Conservation (phyloP, 129 eudicot species). For the Lactuca saligna region DNA sequence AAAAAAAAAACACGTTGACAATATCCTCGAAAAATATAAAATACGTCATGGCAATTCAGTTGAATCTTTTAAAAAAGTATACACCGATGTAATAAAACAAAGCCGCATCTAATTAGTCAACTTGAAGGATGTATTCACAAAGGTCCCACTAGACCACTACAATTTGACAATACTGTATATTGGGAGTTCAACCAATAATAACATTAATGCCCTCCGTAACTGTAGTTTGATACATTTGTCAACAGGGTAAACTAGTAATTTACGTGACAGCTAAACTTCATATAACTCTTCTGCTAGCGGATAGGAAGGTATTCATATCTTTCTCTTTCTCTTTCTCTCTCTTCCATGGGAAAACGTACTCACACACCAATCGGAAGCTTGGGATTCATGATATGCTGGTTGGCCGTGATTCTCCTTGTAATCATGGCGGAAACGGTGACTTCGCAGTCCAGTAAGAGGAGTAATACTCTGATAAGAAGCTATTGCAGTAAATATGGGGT, state of each 20-base stretch:
- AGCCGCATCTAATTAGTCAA: background rate
- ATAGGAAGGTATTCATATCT: background rate
- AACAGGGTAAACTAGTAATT: background rate
- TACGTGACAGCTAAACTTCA: background rate
- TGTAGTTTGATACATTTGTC: background rate
- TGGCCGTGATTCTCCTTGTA: background rate
- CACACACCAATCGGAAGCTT: background rate
- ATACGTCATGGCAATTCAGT: too few relatives aligned
- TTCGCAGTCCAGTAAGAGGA: constrained; percentile 37
- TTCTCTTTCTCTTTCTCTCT: constrained; percentile 1
- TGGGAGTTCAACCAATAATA: background rate
- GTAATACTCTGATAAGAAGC: constrained; percentile 43
- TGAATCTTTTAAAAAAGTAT: too few relatives aligned
- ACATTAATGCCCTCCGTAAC: background rate
- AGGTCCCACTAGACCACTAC: too few relatives aligned
- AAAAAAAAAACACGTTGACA: too few relatives aligned
- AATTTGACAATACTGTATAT: background rate
- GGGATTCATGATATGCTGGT: background rate
- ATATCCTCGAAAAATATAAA: too few relatives aligned
- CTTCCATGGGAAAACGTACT: constrained; percentile 20
- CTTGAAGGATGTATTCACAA: background rate
- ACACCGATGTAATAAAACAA: too few relatives aligned
- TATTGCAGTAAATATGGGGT: constrained; percentile 67
- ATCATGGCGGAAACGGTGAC: constrained; percentile 13
- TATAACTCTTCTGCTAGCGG: background rate